These are phyloP conservation scores for Suillus clintonianus DNA, from an alignment of 768 basidiomycete species.

Conservation along the genomic window DNA sequence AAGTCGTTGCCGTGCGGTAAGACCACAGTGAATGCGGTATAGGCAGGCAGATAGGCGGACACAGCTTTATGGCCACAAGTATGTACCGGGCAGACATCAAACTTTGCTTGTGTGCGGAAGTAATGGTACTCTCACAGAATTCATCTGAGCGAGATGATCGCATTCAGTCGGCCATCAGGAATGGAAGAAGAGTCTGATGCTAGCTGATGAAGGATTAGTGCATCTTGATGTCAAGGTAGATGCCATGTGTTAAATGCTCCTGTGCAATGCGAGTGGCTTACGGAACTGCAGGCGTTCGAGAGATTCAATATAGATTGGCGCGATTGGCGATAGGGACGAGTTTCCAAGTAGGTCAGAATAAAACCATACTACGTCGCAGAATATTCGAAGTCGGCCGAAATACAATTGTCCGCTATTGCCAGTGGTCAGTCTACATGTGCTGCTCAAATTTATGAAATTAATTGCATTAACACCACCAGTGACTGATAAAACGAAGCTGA, in stretches of 20 bases:
- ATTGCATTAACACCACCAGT: not conserved
- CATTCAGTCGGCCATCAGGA: not conserved
- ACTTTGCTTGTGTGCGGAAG: not conserved
- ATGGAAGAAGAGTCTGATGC: too few relatives aligned
- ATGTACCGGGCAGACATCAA: not conserved
- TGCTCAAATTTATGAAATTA: not conserved
- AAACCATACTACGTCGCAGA: not conserved
- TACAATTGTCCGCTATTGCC: not conserved
- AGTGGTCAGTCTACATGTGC: not conserved
- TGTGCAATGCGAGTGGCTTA: not conserved
- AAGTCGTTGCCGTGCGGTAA: not conserved
- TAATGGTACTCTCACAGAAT: not conserved
- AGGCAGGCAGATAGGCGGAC: not conserved
- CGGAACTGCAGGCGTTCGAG: not conserved
- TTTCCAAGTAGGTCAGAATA: not conserved
- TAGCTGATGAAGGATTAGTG: too few relatives aligned
- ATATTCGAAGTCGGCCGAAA: not conserved
- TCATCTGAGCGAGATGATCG: not conserved
- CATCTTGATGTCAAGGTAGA: not conserved
- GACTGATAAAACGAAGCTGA: not conserved
- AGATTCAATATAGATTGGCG: not conserved
- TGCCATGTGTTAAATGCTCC: not conserved
- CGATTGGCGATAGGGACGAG: not conserved
- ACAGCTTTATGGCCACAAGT: not conserved
- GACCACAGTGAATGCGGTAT: too few relatives aligned